These are phyloP conservation scores for Lithohypha guttulata DNA, from an alignment of 2,329 filamentous ascomycete genomes.

Conservation along the genomic window DNA sequence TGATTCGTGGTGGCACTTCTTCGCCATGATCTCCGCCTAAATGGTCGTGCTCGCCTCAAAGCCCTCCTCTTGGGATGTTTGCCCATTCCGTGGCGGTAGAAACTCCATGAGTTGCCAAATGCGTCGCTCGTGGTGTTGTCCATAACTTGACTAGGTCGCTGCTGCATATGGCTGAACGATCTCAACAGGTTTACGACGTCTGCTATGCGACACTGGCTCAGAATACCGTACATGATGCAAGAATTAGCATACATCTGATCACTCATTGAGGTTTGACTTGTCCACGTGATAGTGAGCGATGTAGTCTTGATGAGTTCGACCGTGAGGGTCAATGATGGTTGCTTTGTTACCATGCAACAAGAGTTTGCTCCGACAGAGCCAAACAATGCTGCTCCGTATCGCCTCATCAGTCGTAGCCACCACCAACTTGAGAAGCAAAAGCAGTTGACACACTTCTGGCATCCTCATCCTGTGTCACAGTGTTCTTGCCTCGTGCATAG, in stretches of 20 bases:
- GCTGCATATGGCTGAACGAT: not conserved
- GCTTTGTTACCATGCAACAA: not conserved
- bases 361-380: not conserved
- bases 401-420: constrained; percentile 40
- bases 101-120: no score
- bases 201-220: not conserved
- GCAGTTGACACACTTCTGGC: constrained; percentile 92
- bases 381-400: not conserved
- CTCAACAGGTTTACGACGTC: not conserved
- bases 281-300: not conserved
- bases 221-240: not conserved
- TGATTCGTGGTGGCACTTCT: no score
- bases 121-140: no score
- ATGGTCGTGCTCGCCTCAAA: no score
- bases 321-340: constrained; percentile 2
- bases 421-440: constrained; percentile 87
- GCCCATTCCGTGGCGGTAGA: no score
- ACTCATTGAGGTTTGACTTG: not conserved
- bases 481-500: constrained; percentile 49
- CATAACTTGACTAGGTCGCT: no score
- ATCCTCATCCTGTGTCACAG: constrained; percentile 65
- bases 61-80: no score
- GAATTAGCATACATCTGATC: not conserved
- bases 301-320: constrained; percentile 1
- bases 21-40: no score